Evolutionary conservation across 2,329 filamentous ascomycete species (phyloP).

Genomic region (Alternaria consortialis): DNA sequence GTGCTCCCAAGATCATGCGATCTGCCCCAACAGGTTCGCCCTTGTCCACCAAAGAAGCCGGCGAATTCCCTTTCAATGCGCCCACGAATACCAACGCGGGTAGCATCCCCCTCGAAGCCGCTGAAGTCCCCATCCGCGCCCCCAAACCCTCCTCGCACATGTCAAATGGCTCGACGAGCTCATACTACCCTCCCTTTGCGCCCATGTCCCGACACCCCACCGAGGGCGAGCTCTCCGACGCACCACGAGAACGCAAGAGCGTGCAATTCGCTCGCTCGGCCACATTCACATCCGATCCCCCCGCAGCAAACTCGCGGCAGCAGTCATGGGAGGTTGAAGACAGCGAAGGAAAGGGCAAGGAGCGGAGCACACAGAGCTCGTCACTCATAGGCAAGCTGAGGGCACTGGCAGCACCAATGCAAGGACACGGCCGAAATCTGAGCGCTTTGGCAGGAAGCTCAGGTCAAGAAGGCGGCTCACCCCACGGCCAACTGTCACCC

Average conservation of each 20-base stretch:
- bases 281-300: constrained; percentile 53
- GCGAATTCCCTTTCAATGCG: constrained; percentile 50
- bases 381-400: constrained; percentile 83
- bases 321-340: constrained; percentile 71
- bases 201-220: constrained; percentile 45
- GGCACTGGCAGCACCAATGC: constrained; percentile 69
- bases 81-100: constrained; percentile 26
- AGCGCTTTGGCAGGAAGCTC: constrained; percentile 58
- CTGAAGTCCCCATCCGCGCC: constrained; percentile 24
- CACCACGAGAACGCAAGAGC: constrained; percentile 64
- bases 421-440: constrained; percentile 59
- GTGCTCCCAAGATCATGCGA: constrained; percentile 40
- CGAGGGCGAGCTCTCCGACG: constrained; percentile 44
- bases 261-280: constrained; percentile 75
- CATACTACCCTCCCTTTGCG: constrained; percentile 42
- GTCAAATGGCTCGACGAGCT: constrained; percentile 34
- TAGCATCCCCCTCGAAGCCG: constrained; percentile 28
- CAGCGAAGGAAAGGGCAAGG: constrained; percentile 67
- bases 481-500: constrained; percentile 55
- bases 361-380: constrained; percentile 59
- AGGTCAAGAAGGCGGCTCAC: constrained; percentile 49
- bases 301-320: constrained; percentile 64
- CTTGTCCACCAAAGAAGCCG: constrained; percentile 36
- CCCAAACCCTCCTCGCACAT: constrained; percentile 32
- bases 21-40: constrained; percentile 44